Evolutionary conservation across 345 rosid genomes (phyloP).

Genomic region (Acer yangbiense): DNA sequence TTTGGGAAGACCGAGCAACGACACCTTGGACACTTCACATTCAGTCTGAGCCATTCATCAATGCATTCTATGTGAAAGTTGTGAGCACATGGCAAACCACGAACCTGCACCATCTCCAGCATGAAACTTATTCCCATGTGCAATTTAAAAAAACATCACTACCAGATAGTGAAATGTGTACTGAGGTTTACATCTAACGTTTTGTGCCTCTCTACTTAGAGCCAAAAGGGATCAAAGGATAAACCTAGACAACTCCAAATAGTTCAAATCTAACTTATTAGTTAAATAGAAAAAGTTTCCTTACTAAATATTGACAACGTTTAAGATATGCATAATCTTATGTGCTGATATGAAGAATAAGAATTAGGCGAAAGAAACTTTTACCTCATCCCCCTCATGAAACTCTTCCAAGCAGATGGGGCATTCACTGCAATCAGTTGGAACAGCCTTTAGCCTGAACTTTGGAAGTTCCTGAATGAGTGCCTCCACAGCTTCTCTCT

Average conservation of each 20-base stretch:
- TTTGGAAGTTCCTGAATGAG: conserved; percentile 97
- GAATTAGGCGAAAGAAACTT: background rate
- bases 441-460: conserved; percentile 94
- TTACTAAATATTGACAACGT: background rate
- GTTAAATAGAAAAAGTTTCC: background rate
- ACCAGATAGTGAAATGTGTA: background rate
- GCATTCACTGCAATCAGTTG: conserved; percentile 96
- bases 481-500: conserved; percentile 98
- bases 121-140: conserved; percentile 17
- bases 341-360: background rate
- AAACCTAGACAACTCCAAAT: background rate
- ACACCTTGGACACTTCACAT: conserved; percentile 96
- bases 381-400: conserved; percentile 88
- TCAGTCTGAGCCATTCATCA: conserved; percentile 92
- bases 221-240: conserved; percentile 7
- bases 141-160: background rate
- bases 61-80: conserved; percentile 98
- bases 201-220: background rate
- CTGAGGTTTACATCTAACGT: background rate
- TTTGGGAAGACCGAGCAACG: conserved; percentile 95
- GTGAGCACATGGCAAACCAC: conserved; percentile 98
- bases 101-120: conserved; percentile 63
- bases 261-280: conserved; percentile 2
- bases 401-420: conserved; percentile 98
- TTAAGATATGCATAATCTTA: background rate